Conservation (phyloP, 2,329 filamentous ascomycete species). For the Dryadomyces quercus-mongolicae region DNA sequence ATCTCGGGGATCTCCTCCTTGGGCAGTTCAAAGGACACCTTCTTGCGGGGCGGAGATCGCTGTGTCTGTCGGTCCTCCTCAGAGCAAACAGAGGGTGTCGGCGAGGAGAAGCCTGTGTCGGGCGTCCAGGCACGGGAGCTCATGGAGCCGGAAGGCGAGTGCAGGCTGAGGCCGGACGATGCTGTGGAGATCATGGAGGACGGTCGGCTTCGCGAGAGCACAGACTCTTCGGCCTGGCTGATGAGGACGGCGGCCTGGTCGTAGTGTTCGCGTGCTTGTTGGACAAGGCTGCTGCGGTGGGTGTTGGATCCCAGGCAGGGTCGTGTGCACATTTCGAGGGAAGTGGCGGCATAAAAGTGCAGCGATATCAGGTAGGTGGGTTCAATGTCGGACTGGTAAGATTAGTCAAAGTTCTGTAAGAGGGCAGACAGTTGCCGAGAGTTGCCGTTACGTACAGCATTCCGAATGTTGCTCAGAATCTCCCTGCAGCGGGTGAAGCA, state of each 20-base stretch:
- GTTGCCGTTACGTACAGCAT: slow-evolving; percentile 31
- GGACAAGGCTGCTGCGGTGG: slow-evolving; percentile 34
- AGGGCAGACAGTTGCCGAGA: too few relatives aligned
- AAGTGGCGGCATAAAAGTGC: slow-evolving; percentile 50
- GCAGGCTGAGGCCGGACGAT: slow-evolving; percentile 25
- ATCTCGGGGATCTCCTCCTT: slow-evolving; percentile 20
- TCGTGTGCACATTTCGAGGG: slow-evolving; percentile 43
- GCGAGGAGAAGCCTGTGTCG: slow-evolving; percentile 33
- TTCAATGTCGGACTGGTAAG: slow-evolving; percentile 24
- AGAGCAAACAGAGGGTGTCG: slow-evolving; percentile 30
- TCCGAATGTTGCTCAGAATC: slow-evolving; percentile 35
- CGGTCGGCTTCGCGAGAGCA: slow-evolving; percentile 22
- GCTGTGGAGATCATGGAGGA: slow-evolving; percentile 22
- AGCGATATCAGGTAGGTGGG: slow-evolving; percentile 45
- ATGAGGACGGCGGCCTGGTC: slow-evolving; percentile 34
- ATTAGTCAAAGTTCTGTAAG: not conserved
- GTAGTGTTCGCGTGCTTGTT: slow-evolving; percentile 41
- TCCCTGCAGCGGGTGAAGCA: slow-evolving; percentile 41
- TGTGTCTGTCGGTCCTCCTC: slow-evolving; percentile 20
- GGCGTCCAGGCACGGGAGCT: slow-evolving; percentile 29
- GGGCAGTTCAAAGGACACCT: slow-evolving; percentile 30
- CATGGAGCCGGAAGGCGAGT: slow-evolving; percentile 34
- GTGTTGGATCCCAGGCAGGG: slow-evolving; percentile 32
- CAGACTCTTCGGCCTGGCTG: slow-evolving; percentile 29
- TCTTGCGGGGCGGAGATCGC: slow-evolving; percentile 19